Percentiles rank a stretch among this genome's conserved stretches.
phyloP scores from a whole-genome alignment of 257 asterid species.

The Jasminum sambac region DNA sequence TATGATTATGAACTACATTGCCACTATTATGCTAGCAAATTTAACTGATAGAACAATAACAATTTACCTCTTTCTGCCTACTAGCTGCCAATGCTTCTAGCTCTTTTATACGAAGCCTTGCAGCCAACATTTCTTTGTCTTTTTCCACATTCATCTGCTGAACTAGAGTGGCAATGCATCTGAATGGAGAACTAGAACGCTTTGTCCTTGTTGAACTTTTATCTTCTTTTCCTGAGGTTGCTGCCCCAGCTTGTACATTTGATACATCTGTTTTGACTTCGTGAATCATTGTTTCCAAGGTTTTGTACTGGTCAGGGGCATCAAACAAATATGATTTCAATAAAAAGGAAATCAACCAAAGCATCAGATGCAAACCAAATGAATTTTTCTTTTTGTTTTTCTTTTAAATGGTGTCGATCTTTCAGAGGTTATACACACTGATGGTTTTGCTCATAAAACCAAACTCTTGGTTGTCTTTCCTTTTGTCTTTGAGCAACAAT shows the following conservation, averaged over 20 bases:
- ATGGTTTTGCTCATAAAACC: background rate
- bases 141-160: slow-evolving; percentile 89
- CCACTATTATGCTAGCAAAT: slow-evolving; percentile 14
- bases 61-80: slow-evolving; percentile 71
- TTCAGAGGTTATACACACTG: slow-evolving; percentile 6
- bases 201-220: slow-evolving; percentile 59
- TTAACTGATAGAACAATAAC: slow-evolving; percentile 14
- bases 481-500: slow-evolving; percentile 14
- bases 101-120: slow-evolving; percentile 69
- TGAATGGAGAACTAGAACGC: slow-evolving; percentile 91
- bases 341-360: slow-evolving; percentile 14
- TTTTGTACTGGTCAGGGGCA: slow-evolving; percentile 65
- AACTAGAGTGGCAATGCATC: slow-evolving; percentile 79
- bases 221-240: slow-evolving; percentile 52
- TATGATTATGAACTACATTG: slow-evolving; percentile 4
- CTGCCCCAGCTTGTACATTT: slow-evolving; percentile 38
- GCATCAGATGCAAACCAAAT: slow-evolving; percentile 10
- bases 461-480: background rate
- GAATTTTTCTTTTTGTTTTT: background rate
- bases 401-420: background rate
- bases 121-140: slow-evolving; percentile 66
- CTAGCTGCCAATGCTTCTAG: slow-evolving; percentile 66
- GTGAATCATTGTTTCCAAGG: slow-evolving; percentile 71
- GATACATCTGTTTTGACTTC: slow-evolving; percentile 59
- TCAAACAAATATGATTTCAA: slow-evolving; percentile 21